Conservation (phyloP, 2,329 filamentous ascomycete species). For the Penicillium fuscoglaucum region DNA sequence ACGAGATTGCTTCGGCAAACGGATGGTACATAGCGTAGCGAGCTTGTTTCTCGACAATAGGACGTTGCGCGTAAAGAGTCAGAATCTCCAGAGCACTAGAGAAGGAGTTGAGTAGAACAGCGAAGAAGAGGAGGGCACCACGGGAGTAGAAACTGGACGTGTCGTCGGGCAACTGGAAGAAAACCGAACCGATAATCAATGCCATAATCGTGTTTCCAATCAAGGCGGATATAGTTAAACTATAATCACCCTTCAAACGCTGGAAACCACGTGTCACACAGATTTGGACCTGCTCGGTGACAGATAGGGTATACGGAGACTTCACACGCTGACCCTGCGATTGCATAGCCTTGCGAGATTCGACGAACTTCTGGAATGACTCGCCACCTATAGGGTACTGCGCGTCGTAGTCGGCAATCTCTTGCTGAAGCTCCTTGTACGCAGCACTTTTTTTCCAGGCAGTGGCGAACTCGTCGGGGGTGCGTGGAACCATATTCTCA, state of each 20-base stretch:
- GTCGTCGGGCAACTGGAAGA: conserved; percentile 69
- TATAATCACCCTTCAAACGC: conserved; percentile 74
- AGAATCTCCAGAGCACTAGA: conserved; percentile 67
- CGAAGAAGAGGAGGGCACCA: conserved; percentile 82
- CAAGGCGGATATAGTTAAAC: conserved; percentile 66
- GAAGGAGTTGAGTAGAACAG: conserved; percentile 83
- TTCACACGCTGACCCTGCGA: conserved; percentile 56
- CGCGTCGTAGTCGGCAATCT: conserved; percentile 48
- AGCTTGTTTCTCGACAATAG: conserved; percentile 27
- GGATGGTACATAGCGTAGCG: conserved; percentile 32
- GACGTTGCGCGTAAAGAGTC: conserved; percentile 25
- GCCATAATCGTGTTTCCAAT: conserved; percentile 72
- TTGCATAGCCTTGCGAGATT: conserved; percentile 47
- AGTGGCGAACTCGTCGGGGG: conserved; percentile 66
- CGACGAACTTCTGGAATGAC: conserved; percentile 42
- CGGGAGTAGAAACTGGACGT: conserved; percentile 75
- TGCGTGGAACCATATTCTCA: conserved; percentile 64
- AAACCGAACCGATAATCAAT: conserved; percentile 76
- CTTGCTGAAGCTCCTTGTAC: conserved; percentile 42
- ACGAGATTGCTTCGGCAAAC: conserved; percentile 19
- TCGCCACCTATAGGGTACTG: conserved; percentile 47
- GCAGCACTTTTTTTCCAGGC: conserved; percentile 58
- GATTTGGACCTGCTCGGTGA: conserved; percentile 70
- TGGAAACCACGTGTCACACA: conserved; percentile 80
- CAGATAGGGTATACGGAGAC: conserved; percentile 83